phyloP scores from a whole-genome alignment of 2,329 filamentous ascomycete genomes.

The Exophiala sp. region DNA sequence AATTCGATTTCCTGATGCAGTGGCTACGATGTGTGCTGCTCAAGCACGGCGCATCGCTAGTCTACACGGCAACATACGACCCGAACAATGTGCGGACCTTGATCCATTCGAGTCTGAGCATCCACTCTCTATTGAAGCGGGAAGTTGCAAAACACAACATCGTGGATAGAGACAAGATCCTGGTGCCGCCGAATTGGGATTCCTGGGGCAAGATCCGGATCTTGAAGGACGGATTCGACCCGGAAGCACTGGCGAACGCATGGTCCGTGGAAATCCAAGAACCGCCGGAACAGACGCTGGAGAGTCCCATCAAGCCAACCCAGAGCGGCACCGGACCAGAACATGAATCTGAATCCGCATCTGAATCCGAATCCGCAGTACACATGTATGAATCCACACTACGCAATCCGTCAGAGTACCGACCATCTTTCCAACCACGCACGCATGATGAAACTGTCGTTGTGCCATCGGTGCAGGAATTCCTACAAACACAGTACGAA shows the following conservation, averaged over 20 bases:
- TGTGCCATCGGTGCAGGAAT: conserved; percentile 61
- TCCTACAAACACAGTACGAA: conserved; percentile 68
- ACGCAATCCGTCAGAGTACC: conserved; percentile 12
- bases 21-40: conserved; percentile 83
- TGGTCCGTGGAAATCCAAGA: conserved; percentile 81
- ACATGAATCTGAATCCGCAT: conserved; percentile 17
- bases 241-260: conserved; percentile 73
- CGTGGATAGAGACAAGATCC: conserved; percentile 87
- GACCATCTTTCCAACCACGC: conserved; percentile 31
- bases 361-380: conserved; percentile 20
- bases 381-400: conserved; percentile 22
- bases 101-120: conserved; percentile 77
- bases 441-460: conserved; percentile 52
- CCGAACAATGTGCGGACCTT: conserved; percentile 71
- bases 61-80: conserved; percentile 74
- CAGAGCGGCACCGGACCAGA: conserved; percentile 19
- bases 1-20: conserved; percentile 93
- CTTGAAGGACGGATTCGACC: conserved; percentile 82
- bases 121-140: conserved; percentile 74
- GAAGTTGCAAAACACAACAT: conserved; percentile 81
- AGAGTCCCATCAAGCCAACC: conserved; percentile 29
- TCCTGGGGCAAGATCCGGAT: conserved; percentile 97
- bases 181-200: conserved; percentile 96
- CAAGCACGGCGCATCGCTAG: conserved; percentile 79
- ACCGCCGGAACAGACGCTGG: conserved; percentile 32